Evolutionary conservation across 139 green algal species (phyloP), one percentile per base, ranked within the genome.

Genomic region (Limnomonas spitsbergensis): DNA sequence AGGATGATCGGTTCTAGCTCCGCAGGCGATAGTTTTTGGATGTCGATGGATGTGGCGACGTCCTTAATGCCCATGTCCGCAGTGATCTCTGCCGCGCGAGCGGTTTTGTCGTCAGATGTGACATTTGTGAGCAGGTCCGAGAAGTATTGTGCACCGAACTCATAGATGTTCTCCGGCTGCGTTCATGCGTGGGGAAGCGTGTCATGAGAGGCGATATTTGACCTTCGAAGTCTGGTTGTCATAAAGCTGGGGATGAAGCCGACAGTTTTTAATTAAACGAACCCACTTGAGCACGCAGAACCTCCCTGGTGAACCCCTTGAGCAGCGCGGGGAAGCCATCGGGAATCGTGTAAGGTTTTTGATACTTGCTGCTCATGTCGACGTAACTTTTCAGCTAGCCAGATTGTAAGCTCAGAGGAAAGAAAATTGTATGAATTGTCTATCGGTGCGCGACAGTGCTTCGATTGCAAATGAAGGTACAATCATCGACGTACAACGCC

Each of bases 141-240:
- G 68, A 94, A 94, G 83, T 92, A 94, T 0, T 75, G 73, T 29
- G 90, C 87, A 0, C 88, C 90, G 73, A 92, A 94, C 53, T 90
- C 84, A 75, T 92, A 94, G 1, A 94, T 89, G 78, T 93, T 90
- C 2, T 88, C 82, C 4, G 88, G 88, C 88, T 94, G 87, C 69
- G 37, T 27, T 14, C 20, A 26, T 14, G n/a, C 20, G 61, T 37
- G 47, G 20, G 47, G 14, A 61, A 61, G 47, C 14, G 20, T 29
- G 20, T 14, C 47, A 14, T 20, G 47, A 29, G 47, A 38, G 31
- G 20, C 9, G 40, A n/a, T n/a, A n/a, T n/a, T n/a, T n/a, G n/a
- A n/a, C n/a, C n/a, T n/a, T n/a, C n/a, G n/a, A n/a, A n/a, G n/a
- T n/a, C n/a, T n/a, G n/a, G n/a, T n/a, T n/a, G n/a, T n/a, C n/a